Evolutionary conservation across 768 basidiomycete species (phyloP), one percentile per base, ranked within the genome.

Genomic region (Filobasidium floriforme): DNA sequence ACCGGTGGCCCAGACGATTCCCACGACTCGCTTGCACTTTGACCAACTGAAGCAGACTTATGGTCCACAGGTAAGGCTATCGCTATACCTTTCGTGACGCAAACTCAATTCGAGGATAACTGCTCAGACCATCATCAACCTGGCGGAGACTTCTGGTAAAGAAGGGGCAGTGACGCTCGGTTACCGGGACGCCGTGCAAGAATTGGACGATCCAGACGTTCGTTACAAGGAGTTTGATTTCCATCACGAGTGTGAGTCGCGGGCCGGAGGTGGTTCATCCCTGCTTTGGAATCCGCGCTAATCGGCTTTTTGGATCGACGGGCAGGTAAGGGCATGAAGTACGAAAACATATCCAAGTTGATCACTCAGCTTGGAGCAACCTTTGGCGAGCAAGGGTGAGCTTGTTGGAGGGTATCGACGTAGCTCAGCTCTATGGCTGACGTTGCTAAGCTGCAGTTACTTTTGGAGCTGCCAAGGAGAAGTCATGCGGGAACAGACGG

Each of bases 81-180:
- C 14, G 19, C 10, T 37, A 41, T 51, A 46, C 19, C 59, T 65
- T 4, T 22, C 46, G 22, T 49, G 5, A 15, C 46, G 18, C 46
- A 14, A 15, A 12, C 15, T 14, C 46, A 24, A 22, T n/a, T 40
- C 3, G 11, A 10, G 49, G 11, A 55, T 37, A 28, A 26, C 29
- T 66, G 32, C 59, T 22, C 70, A 94, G 89, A 86, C 85, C 1
- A 82, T 89, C 67, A 83, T 99, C 63, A 96, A 97, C 75, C 83
- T 99, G 9, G 89, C 93, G 1, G 96, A 98, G 75, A 86, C 89
- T 73, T 82, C 85, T 7, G 96, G 96, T 12, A 96, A 89, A 74
- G 96, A 99, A 79, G 87, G 83, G 0, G 80, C 81, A 1, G 83
- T 98, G 11, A 90, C 92, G 0, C 80, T 84, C 61, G 89, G 87